Evolutionary conservation across 306 rosid species (phyloP).

Genomic region (Carpinus fangiana): DNA sequence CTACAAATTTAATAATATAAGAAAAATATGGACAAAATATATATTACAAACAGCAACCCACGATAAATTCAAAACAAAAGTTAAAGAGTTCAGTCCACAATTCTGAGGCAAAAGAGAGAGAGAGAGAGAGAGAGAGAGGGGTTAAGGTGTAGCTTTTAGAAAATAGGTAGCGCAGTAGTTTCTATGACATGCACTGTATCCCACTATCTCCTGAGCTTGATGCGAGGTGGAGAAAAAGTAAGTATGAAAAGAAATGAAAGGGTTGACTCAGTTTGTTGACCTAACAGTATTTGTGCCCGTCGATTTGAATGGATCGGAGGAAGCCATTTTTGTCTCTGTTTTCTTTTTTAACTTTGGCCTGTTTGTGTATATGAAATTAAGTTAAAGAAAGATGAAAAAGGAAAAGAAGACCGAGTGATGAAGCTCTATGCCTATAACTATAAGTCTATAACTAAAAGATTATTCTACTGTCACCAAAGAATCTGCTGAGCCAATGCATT

Average conservation of each 20-base stretch:
- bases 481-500: not conserved
- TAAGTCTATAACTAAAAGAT: slow-evolving; percentile 1
- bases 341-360: not conserved
- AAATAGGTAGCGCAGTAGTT: not conserved
- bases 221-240: too few species aligned
- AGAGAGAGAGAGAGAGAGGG: not conserved
- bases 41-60: slow-evolving; percentile 1
- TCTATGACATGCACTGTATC: too few species aligned
- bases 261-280: too few species aligned
- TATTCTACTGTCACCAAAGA: not conserved
- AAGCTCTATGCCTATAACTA: slow-evolving; percentile 35
- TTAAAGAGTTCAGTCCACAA: not conserved
- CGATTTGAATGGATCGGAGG: too few species aligned
- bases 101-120: not conserved
- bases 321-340: not conserved
- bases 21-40: not conserved
- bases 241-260: too few species aligned
- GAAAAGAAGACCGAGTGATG: slow-evolving; percentile 31
- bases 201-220: too few species aligned
- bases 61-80: not conserved
- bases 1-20: too few species aligned
- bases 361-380: too few species aligned
- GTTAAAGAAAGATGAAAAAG: too few species aligned
- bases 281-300: too few species aligned
- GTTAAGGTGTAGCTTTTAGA: not conserved